A percentile compares a stretch with the other conserved stretches of the same genome.
phyloP scores from a whole-genome alignment of 2,329 filamentous ascomycete species.

The Diaporthe vexans region DNA sequence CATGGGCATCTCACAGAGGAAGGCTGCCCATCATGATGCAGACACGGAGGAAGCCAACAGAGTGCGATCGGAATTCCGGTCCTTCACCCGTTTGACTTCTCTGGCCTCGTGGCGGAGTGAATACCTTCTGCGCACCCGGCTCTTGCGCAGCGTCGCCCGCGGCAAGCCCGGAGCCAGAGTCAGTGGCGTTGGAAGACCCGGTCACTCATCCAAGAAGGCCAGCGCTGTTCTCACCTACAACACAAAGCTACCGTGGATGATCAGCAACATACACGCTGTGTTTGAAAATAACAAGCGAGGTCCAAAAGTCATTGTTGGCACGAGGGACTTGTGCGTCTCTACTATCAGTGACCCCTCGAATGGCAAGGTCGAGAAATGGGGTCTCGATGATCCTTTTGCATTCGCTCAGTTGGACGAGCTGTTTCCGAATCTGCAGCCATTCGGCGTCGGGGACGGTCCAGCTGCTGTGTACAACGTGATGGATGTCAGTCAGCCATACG shows the following conservation, averaged over 20 bases:
- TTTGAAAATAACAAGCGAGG: slow-evolving; percentile 81
- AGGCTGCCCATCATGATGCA: slow-evolving; percentile 55
- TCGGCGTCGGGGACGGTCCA: slow-evolving; percentile 83
- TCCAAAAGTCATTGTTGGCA: slow-evolving; percentile 86
- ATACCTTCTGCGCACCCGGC: slow-evolving; percentile 88
- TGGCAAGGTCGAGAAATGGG: slow-evolving; percentile 86
- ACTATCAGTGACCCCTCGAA: slow-evolving; percentile 84
- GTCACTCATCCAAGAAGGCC: slow-evolving; percentile 72
- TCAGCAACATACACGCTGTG: slow-evolving; percentile 84
- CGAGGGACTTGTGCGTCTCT: slow-evolving; percentile 82
- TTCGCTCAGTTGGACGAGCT: slow-evolving; percentile 85
- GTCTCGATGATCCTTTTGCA: slow-evolving; percentile 79
- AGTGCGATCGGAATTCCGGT: slow-evolving; percentile 79
- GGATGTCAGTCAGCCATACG: slow-evolving; percentile 90
- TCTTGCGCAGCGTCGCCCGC: slow-evolving; percentile 83
- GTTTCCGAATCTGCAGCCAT: slow-evolving; percentile 79
- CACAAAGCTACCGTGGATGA: slow-evolving; percentile 82
- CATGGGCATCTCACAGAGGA: slow-evolving; percentile 53
- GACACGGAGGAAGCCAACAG: slow-evolving; percentile 64
- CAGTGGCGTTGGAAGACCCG: slow-evolving; percentile 65
- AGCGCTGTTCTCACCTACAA: slow-evolving; percentile 87
- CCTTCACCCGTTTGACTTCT: slow-evolving; percentile 85
- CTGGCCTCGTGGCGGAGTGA: slow-evolving; percentile 96
- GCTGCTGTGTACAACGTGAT: slow-evolving; percentile 87
- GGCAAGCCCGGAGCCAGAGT: slow-evolving; percentile 79